phyloP scores from a whole-genome alignment of 208 protist genomes.

The Trichomonas gallinae region DNA sequence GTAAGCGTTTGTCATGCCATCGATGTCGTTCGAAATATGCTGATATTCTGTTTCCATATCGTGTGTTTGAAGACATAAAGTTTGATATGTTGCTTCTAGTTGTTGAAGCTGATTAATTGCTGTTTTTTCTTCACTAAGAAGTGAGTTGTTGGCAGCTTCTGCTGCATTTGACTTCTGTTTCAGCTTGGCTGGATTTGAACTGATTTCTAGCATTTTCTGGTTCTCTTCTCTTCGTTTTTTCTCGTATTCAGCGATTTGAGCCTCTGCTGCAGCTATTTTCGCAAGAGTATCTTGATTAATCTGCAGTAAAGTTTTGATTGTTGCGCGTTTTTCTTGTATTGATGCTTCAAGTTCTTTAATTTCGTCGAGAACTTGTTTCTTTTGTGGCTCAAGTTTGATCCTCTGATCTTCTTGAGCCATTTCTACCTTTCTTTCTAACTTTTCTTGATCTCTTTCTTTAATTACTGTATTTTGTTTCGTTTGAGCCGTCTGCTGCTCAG shows the following conservation, averaged over 20 bases:
- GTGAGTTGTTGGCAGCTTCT: not conserved
- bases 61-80: not conserved
- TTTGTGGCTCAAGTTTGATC: not conserved
- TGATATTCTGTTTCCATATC: conserved; percentile 16
- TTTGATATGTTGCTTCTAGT: not conserved
- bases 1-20: not conserved
- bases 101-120: not conserved
- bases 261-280: not conserved
- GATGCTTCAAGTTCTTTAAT: not conserved
- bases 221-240: not conserved
- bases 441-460: not conserved
- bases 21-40: conserved; percentile 7
- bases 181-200: not conserved
- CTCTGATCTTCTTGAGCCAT: not conserved
- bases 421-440: not conserved
- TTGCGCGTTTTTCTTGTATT: not conserved
- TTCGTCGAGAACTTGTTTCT: not conserved
- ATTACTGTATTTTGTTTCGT: not conserved
- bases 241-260: not conserved
- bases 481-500: not conserved
- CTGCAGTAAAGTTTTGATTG: not conserved
- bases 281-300: not conserved
- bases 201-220: conserved; percentile 9
- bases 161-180: not conserved
- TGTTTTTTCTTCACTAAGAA: not conserved